phyloP scores from a whole-genome alignment of 2,329 filamentous ascomycete species.

The Akanthomyces dipterigenus region DNA sequence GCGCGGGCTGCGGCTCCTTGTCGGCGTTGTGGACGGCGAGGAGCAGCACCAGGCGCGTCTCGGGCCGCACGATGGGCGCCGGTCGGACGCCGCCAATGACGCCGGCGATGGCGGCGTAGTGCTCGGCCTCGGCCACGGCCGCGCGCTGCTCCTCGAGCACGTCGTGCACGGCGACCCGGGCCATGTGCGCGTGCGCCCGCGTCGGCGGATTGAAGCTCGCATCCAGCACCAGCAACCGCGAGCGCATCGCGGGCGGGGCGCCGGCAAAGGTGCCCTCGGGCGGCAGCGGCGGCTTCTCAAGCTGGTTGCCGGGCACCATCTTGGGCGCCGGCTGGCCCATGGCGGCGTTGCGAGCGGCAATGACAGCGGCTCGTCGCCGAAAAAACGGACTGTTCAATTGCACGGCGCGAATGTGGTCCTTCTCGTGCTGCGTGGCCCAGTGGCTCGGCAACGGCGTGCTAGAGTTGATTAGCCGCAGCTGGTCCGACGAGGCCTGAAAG shows the following conservation, averaged over 20 bases:
- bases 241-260: constrained; percentile 8
- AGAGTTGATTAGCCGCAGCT: constrained; percentile 37
- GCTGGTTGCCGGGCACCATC: background rate
- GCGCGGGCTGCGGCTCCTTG: constrained; percentile 59
- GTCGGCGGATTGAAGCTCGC: constrained; percentile 66
- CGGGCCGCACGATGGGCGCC: constrained; percentile 7
- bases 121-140: background rate
- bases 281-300: background rate
- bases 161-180: constrained; percentile 36
- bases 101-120: background rate
- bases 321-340: background rate
- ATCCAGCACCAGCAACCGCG: constrained; percentile 51
- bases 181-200: constrained; percentile 52
- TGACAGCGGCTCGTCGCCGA: background rate
- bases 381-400: too few relatives aligned
- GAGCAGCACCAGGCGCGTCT: constrained; percentile 46
- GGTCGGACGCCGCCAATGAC: constrained; percentile 8
- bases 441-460: background rate
- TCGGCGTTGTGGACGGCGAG: constrained; percentile 60
- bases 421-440: constrained; percentile 4
- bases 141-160: constrained; percentile 9
- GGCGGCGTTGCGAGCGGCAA: background rate
- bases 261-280: constrained; percentile 17
- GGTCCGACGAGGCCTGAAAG: constrained; percentile 37
- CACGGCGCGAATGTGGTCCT: background rate